A percentile compares a stretch with the other conserved stretches of the same genome.
These are phyloP conservation scores for Scheffersomyces quercinus DNA, from an alignment of 1,139 yeast genomes.

Conservation along the genomic window DNA sequence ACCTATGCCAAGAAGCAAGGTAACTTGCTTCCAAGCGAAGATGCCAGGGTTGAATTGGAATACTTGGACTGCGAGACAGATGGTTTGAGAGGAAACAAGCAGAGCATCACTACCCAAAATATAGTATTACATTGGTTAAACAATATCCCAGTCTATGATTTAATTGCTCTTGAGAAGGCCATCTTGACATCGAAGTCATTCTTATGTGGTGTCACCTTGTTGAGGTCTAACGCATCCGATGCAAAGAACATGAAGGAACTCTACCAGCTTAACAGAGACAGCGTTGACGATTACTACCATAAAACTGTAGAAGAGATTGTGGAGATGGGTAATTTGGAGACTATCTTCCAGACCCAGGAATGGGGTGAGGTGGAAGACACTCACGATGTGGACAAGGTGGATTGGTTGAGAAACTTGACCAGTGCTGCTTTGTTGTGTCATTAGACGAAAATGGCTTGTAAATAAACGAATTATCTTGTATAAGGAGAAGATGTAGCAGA, in stretches of 20 bases:
- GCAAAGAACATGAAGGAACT: slow-evolving; percentile 17
- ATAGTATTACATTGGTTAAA: slow-evolving; percentile 70
- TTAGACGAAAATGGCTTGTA: slow-evolving; percentile 1
- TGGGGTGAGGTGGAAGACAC: slow-evolving; percentile 99
- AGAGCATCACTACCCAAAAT: slow-evolving; percentile 56
- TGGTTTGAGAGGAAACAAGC: slow-evolving; percentile 80
- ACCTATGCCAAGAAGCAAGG: slow-evolving; percentile 33
- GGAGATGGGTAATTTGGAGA: slow-evolving; percentile 77
- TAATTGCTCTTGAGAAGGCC: slow-evolving; percentile 87
- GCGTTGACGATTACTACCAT: slow-evolving; percentile 27
- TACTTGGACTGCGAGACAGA: slow-evolving; percentile 76
- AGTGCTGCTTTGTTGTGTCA: slow-evolving; percentile 67
- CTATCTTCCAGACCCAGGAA: slow-evolving; percentile 75
- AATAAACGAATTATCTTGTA: background rate
- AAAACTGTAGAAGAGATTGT: slow-evolving; percentile 69
- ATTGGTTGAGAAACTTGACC: slow-evolving; percentile 77
- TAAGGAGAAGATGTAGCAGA: too few relatives aligned
- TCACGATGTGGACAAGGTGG: slow-evolving; percentile 93
- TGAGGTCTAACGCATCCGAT: slow-evolving; percentile 36
- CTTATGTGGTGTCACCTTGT: slow-evolving; percentile 62
- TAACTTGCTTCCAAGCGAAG: slow-evolving; percentile 28
- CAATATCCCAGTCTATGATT: slow-evolving; percentile 66
- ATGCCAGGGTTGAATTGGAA: slow-evolving; percentile 39
- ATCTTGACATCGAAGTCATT: slow-evolving; percentile 84
- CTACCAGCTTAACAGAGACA: slow-evolving; percentile 37